Percentiles rank a stretch among this genome's conserved stretches.
phyloP scores from a whole-genome alignment of 164 flowering plant genomes.

The Warburgia ugandensis region DNA sequence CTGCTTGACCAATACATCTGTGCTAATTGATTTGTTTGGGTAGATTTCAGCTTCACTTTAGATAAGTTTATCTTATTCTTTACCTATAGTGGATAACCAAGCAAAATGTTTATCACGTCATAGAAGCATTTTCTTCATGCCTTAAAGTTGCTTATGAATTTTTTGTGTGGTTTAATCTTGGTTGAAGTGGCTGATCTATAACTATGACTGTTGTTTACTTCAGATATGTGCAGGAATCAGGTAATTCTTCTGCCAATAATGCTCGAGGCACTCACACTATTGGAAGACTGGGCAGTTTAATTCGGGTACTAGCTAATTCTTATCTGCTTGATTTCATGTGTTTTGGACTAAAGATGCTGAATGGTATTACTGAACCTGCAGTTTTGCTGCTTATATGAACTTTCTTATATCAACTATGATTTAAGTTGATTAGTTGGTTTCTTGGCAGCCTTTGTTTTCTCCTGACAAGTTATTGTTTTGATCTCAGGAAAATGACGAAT shows the following conservation, averaged over 20 bases:
- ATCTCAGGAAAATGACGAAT: constrained; percentile 89
- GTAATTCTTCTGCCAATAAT: constrained; percentile 41
- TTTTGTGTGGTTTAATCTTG: not conserved
- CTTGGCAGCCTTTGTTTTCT: not conserved
- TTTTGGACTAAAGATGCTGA: not conserved
- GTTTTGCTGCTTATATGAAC: not conserved
- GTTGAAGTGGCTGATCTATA: not conserved
- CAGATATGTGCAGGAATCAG: constrained; percentile 72
- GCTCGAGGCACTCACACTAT: constrained; percentile 66
- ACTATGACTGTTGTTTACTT: not conserved
- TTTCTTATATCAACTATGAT: not conserved
- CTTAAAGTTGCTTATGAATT: not conserved
- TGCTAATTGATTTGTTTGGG: not conserved
- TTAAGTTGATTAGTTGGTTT: not conserved
- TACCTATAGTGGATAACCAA: too few relatives aligned
- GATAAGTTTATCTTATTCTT: not conserved
- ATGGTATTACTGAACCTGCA: not conserved
- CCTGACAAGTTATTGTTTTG: not conserved
- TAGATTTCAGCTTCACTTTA: not conserved
- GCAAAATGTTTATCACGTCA: too few relatives aligned
- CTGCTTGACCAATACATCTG: too few relatives aligned
- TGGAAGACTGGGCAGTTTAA: constrained; percentile 66
- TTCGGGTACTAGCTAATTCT: constrained; percentile 46
- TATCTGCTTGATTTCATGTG: not conserved
- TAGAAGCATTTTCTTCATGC: not conserved